phyloP scores from a whole-genome alignment of 306 rosid species.

The peach (Prunus persica) region DNA sequence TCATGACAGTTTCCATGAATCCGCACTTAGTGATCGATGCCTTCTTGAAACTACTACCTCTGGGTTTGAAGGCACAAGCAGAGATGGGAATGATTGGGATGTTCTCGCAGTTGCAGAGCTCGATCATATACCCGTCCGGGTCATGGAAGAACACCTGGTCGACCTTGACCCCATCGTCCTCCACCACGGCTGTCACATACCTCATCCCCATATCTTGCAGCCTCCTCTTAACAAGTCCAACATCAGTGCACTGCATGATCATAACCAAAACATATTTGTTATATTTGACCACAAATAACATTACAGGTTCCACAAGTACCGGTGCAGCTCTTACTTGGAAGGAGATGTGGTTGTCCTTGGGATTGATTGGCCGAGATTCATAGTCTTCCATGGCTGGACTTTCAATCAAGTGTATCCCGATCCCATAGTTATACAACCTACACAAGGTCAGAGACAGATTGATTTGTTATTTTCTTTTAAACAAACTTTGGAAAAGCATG shows the following conservation, averaged over 20 bases:
- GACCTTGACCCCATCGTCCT: conserved; percentile 55
- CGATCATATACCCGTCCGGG: conserved; percentile 82
- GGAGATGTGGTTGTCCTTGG: conserved; percentile 81
- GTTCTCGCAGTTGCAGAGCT: conserved; percentile 75
- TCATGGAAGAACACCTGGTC: conserved; percentile 86
- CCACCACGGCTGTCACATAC: conserved; percentile 67
- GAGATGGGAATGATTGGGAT: conserved; percentile 69
- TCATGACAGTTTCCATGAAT: conserved; percentile 76
- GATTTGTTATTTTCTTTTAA: background rate
- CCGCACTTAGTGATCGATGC: conserved; percentile 46
- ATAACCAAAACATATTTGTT: background rate
- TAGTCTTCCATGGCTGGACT: conserved; percentile 54
- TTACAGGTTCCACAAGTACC: background rate
- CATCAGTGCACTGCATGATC: conserved; percentile 65
- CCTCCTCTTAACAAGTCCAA: conserved; percentile 68
- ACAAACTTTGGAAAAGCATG: background rate
- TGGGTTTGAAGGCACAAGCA: conserved; percentile 59
- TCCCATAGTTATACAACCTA: conserved; percentile 78
- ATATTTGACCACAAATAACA: background rate
- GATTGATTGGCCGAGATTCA: conserved; percentile 56
- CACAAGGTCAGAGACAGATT: background rate
- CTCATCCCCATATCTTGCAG: conserved; percentile 71
- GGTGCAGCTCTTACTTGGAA: conserved; percentile 46
- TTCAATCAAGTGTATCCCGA: conserved; percentile 81
- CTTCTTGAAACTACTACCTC: conserved; percentile 48